phyloP scores from a whole-genome alignment of 306 rosid species.

The Glycine soja region DNA sequence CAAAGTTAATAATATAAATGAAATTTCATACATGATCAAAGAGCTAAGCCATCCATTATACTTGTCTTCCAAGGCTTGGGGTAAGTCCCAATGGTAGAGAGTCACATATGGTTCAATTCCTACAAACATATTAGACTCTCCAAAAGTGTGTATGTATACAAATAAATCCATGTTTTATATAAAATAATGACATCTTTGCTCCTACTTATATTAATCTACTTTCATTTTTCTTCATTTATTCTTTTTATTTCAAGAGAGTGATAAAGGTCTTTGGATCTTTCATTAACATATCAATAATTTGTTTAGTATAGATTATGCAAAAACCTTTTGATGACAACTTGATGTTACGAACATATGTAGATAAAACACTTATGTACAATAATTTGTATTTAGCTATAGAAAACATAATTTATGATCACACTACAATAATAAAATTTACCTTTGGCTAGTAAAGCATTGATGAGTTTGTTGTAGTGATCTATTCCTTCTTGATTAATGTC shows the following conservation, averaged over 20 bases:
- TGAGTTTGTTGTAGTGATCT: conserved; percentile 83
- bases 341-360: no score
- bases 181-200: neutral
- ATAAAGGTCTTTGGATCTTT: no score
- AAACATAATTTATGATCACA: neutral
- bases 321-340: no score
- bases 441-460: conserved; percentile 72
- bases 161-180: neutral
- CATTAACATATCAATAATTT: no score
- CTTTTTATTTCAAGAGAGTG: no score
- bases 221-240: neutral
- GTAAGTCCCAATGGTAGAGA: conserved; percentile 94
- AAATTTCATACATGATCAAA: conserved; percentile 66
- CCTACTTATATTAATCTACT: neutral
- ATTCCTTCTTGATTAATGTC: conserved; percentile 77
- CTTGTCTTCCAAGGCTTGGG: conserved; percentile 88
- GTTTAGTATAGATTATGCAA: no score
- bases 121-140: conserved; percentile 36
- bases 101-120: conserved; percentile 93
- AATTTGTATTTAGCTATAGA: no score
- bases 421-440: conserved; percentile 47
- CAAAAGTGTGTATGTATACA: neutral
- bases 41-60: conserved; percentile 85
- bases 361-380: no score
- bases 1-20: neutral